phyloP scores from a whole-genome alignment of 768 basidiomycete genomes.

The Pleurotus citrinopileatus region DNA sequence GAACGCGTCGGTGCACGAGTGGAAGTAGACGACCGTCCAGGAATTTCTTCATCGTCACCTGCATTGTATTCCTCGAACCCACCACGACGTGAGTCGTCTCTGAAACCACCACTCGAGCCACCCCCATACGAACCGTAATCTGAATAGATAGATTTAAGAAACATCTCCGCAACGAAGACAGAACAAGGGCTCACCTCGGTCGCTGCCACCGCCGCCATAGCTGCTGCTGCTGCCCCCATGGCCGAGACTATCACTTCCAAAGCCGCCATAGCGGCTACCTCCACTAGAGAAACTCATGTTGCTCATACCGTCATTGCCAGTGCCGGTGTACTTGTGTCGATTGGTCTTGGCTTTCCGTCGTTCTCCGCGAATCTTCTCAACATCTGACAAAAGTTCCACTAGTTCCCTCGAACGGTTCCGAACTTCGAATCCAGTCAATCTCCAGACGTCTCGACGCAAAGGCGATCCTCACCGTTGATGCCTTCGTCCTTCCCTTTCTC shows the following conservation, averaged over 20 bases:
- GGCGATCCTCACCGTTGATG: slow-evolving; percentile 70
- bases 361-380: slow-evolving; percentile 86
- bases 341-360: slow-evolving; percentile 91
- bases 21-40: slow-evolving; percentile 30
- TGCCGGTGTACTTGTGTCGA: slow-evolving; percentile 85
- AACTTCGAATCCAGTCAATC: slow-evolving; percentile 49
- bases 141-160: slow-evolving; percentile 10
- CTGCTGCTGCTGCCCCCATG: slow-evolving; percentile 40
- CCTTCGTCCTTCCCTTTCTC: slow-evolving; percentile 99
- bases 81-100: slow-evolving; percentile 51
- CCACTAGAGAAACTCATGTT: slow-evolving; percentile 48
- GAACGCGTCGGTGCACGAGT: slow-evolving; percentile 33
- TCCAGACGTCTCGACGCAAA: neutral
- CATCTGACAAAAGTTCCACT: slow-evolving; percentile 86
- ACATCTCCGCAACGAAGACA: no score
- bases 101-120: slow-evolving; percentile 46
- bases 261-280: slow-evolving; percentile 50
- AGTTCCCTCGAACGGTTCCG: slow-evolving; percentile 93
- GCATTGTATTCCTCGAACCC: slow-evolving; percentile 96
- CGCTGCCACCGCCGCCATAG: slow-evolving; percentile 22
- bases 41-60: slow-evolving; percentile 74
- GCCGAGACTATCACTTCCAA: slow-evolving; percentile 31
- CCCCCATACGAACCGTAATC: slow-evolving; percentile 30
- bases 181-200: slow-evolving; percentile 10
- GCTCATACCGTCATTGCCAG: slow-evolving; percentile 76